Conservation (phyloP, 2,329 filamentous ascomycete genomes). For the Fusarium sp. region DNA sequence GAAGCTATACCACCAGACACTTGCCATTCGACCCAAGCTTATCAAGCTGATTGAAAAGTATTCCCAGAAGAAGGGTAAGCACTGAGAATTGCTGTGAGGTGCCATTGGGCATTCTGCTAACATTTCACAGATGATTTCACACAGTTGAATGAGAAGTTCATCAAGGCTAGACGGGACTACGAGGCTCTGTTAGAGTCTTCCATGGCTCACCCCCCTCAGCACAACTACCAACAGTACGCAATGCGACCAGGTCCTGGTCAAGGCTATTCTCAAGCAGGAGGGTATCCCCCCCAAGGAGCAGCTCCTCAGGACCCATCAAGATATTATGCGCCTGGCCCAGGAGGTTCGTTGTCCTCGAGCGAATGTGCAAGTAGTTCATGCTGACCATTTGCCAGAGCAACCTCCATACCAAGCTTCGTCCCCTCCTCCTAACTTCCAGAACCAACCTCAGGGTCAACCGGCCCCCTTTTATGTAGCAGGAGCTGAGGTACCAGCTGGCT, state of each 20-base stretch:
- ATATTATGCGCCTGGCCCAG: slow-evolving; percentile 75
- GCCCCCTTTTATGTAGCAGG: slow-evolving; percentile 77
- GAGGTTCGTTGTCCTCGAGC: slow-evolving; percentile 38
- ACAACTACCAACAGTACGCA: slow-evolving; percentile 78
- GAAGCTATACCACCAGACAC: slow-evolving; percentile 90
- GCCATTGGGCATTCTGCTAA: background rate
- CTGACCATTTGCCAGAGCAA: slow-evolving; percentile 54
- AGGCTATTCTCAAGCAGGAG: slow-evolving; percentile 58
- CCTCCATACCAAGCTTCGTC: slow-evolving; percentile 62
- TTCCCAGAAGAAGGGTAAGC: slow-evolving; percentile 88
- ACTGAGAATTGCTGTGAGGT: background rate
- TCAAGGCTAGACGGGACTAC: slow-evolving; percentile 97
- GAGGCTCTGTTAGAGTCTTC: slow-evolving; percentile 95
- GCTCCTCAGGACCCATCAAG: slow-evolving; percentile 72
- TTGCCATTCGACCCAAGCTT: slow-evolving; percentile 94
- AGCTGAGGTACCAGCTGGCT: slow-evolving; percentile 62
- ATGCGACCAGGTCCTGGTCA: slow-evolving; percentile 66
- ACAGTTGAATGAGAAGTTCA: slow-evolving; percentile 98
- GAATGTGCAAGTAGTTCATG: background rate
- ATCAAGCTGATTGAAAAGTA: slow-evolving; percentile 99
- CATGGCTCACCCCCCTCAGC: slow-evolving; percentile 92
- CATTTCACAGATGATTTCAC: slow-evolving; percentile 82
- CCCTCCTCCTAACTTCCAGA: slow-evolving; percentile 69
- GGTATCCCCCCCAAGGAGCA: slow-evolving; percentile 59
- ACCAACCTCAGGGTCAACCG: slow-evolving; percentile 62